Evolutionary conservation across 345 rosid species (phyloP).

Genomic region (Eucalyptus melliodora): DNA sequence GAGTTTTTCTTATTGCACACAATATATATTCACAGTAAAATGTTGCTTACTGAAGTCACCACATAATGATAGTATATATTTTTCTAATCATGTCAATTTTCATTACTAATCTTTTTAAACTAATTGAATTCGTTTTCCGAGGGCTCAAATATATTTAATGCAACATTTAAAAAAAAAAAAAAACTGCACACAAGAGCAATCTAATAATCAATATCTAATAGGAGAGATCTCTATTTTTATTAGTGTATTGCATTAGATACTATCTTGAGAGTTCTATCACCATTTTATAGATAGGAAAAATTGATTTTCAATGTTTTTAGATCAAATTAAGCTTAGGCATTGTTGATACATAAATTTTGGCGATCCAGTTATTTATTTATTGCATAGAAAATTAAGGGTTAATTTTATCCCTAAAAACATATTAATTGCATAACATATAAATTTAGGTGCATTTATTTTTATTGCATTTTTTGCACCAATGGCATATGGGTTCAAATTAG

Average conservation of each 20-base stretch:
- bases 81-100: not conserved
- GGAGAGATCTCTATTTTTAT: not conserved
- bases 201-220: not conserved
- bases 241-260: not conserved
- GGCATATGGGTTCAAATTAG: rapidly evolving
- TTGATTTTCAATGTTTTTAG: not conserved
- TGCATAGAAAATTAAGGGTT: too few species aligned
- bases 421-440: too few species aligned
- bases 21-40: not conserved
- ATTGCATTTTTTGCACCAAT: too few species aligned
- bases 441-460: too few species aligned
- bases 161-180: not conserved
- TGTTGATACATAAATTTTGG: too few species aligned
- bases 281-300: too few species aligned
- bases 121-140: not conserved
- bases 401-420: too few species aligned
- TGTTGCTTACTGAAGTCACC: not conserved
- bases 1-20: not conserved
- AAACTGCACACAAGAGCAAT: not conserved
- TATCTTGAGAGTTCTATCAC: not conserved
- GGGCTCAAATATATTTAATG: not conserved
- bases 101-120: not conserved
- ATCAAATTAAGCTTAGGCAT: not conserved
- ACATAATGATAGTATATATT: not conserved
- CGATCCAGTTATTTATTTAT: too few species aligned